Evolutionary conservation across 2,329 filamentous ascomycete species (phyloP), one percentile per base, ranked within the genome.

Genomic region (Ceratocystis albifundus): DNA sequence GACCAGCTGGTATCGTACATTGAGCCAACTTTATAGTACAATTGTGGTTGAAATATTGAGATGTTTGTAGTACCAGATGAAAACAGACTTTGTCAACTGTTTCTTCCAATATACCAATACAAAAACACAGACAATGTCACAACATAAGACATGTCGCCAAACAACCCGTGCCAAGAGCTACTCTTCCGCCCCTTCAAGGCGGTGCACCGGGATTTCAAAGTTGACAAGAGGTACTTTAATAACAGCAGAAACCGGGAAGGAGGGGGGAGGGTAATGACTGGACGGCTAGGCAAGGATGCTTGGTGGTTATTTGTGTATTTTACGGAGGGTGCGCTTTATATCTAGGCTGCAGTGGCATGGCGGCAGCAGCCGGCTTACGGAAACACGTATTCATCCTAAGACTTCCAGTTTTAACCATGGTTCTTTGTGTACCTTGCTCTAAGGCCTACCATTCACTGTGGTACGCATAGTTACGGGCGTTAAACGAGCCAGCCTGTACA

Each of bases 1-100:
- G 15, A 3, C 17, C 12, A 1, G n/a, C n/a, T 17, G n/a, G 4
- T 32, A 59, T 17, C 25, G 48, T 28, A 32, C 7, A 1, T 15
- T 25, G 25, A 20, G 20, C 28, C 28, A 30, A 15, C 62, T 48
- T 32, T 64, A 32, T 64, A 48, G 62, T 48, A 44, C 12, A 55
- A 15, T 28, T 28, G 48, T 36, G 44, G 41, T 41, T 36, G 53
- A 36, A n/a, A 25, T 20, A 15, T 12, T 53, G 48, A 7, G 25
- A 45, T 36, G 44, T 53, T 41, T 36, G 53, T 53, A 17, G 32
- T 46, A 59, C 46, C 6, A 53, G 63, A 53, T 57, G 63, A 59
- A 53, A 25, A 28, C n/a, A 36, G 25, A 36, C 28, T 7, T 22
- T 50, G 15, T 53, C 22, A 46, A 64, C 48, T 64, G 62, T 12